Evolutionary conservation across 768 basidiomycete species (phyloP).

Genomic region (Lactarius deliciosus): DNA sequence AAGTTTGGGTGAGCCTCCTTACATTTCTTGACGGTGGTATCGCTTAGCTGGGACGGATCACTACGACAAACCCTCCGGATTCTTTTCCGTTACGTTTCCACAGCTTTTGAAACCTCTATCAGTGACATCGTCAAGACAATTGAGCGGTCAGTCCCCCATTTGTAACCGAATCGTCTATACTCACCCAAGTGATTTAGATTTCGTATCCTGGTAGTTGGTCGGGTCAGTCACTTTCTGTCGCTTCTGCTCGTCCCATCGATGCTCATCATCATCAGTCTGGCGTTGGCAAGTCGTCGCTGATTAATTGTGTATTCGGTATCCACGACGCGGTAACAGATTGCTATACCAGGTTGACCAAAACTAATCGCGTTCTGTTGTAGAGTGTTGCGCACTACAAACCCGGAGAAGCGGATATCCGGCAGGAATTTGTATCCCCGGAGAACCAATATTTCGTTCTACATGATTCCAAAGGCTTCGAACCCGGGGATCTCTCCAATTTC

Average conservation of each 20-base stretch:
- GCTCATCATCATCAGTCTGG: background rate
- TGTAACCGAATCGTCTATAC: background rate
- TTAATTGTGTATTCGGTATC: background rate
- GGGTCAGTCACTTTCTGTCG: background rate
- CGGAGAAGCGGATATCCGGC: background rate
- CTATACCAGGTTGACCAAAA: background rate
- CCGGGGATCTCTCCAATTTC: background rate
- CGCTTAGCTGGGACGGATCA: background rate
- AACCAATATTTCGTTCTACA: constrained; percentile 1
- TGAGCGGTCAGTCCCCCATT: background rate
- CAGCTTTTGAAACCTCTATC: background rate
- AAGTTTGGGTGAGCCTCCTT: background rate
- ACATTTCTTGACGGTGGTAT: background rate
- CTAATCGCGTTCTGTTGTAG: background rate
- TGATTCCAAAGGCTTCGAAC: background rate
- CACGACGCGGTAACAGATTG: background rate
- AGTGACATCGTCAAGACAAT: background rate
- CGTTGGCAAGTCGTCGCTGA: constrained; percentile 1
- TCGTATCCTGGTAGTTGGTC: background rate
- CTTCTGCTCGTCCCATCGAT: background rate
- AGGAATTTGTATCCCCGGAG: background rate
- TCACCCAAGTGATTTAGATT: background rate
- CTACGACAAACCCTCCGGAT: background rate
- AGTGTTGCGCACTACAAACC: background rate
- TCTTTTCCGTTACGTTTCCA: background rate